Conservation (phyloP, 2,329 filamentous ascomycete species). For the Rhinocladiella similis region DNA sequence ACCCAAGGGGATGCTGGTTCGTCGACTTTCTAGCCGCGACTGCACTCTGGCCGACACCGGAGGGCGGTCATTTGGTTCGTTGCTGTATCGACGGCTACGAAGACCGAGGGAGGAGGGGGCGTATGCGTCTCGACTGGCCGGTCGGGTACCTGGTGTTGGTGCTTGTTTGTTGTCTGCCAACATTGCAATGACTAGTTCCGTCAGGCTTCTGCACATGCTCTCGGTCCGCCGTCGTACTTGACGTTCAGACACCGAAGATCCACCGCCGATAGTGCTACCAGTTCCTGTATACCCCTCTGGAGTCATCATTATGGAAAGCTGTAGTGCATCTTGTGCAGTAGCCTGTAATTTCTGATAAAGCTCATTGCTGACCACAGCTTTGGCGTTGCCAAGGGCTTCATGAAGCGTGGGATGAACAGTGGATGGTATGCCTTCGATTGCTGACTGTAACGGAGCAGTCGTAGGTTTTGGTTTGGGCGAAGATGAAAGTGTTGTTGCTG, state of each 20-base stretch:
- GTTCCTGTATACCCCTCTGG: constrained; percentile 48
- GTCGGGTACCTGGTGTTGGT: constrained; percentile 24
- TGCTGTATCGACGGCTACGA: constrained; percentile 38
- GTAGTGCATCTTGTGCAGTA: constrained; percentile 77
- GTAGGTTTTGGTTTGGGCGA: constrained; percentile 71
- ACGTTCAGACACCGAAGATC: constrained; percentile 64
- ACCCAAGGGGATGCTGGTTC: constrained; percentile 22
- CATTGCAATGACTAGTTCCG: constrained; percentile 85
- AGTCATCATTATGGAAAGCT: constrained; percentile 71
- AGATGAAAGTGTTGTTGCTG: constrained; percentile 83
- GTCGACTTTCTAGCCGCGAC: constrained; percentile 42
- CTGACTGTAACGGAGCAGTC: constrained; percentile 45
- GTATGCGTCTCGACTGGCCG: constrained; percentile 34
- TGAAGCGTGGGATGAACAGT: constrained; percentile 73
- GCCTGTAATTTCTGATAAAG: constrained; percentile 79
- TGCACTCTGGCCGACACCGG: constrained; percentile 33
- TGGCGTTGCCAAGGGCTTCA: constrained; percentile 77
- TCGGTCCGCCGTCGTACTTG: constrained; percentile 88
- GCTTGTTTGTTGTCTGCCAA: constrained; percentile 54
- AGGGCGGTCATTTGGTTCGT: constrained; percentile 40
- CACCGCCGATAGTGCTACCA: constrained; percentile 53
- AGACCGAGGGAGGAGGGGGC: constrained; percentile 34
- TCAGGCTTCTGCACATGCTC: constrained; percentile 86
- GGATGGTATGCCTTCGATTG: constrained; percentile 42
- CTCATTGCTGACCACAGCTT: constrained; percentile 65